These are phyloP conservation scores for Termitomyces bulborhizus DNA, from an alignment of 768 basidiomycete genomes.

Conservation along the genomic window DNA sequence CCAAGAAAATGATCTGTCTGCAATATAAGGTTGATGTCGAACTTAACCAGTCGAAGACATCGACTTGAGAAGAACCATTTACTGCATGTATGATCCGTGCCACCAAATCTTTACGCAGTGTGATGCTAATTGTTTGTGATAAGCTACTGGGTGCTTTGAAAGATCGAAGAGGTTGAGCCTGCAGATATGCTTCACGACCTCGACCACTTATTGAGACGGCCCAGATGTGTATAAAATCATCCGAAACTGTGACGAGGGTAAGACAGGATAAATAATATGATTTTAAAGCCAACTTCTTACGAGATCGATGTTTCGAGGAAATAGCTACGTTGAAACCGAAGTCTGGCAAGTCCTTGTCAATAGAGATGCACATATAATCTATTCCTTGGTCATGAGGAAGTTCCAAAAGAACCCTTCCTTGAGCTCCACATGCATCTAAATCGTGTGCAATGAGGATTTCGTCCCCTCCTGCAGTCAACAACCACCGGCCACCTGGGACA, in stretches of 20 bases:
- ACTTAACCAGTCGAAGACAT: slow-evolving; percentile 3
- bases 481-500: slow-evolving; percentile 6
- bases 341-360: slow-evolving; percentile 1
- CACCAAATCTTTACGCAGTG: slow-evolving; percentile 2
- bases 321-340: slow-evolving; percentile 6
- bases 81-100: not conserved
- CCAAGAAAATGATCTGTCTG: not conserved
- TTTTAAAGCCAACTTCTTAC: not conserved
- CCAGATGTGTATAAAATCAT: slow-evolving; percentile 6
- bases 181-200: slow-evolving; percentile 1
- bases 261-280: not conserved
- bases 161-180: not conserved
- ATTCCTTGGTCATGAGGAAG: not conserved
- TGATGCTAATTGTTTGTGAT: not conserved
- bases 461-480: slow-evolving; percentile 1
- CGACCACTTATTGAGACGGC: not conserved
- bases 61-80: not conserved
- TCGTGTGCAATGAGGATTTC: not conserved
- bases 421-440: slow-evolving; percentile 2
- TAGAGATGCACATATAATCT: not conserved
- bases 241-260: not conserved
- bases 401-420: not conserved
- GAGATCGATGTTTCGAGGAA: not conserved
- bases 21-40: not conserved
- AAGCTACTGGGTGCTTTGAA: slow-evolving; percentile 2